Evolutionary conservation across 2,329 filamentous ascomycete species (phyloP).

Genomic region (Scopulariopsis brevicaulis): DNA sequence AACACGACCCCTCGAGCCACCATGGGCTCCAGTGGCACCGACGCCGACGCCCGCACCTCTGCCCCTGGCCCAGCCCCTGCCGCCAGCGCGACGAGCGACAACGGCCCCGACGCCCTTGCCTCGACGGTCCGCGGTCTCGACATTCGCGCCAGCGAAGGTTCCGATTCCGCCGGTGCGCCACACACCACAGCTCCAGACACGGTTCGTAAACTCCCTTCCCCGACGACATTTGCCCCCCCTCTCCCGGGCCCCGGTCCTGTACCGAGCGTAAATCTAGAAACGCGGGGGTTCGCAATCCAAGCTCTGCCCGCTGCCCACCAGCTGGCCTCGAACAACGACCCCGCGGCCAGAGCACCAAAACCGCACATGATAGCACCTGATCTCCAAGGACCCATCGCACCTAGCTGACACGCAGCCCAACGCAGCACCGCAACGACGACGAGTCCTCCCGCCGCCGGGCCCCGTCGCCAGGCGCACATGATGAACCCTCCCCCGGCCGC

Average conservation of each 20-base stretch:
- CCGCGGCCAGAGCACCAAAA: no score
- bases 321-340: no score
- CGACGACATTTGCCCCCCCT: neutral
- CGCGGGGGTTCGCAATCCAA: no score
- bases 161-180: neutral
- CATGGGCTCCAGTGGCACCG: slow-evolving; percentile 1
- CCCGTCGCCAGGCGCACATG: slow-evolving; percentile 2
- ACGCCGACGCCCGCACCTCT: neutral
- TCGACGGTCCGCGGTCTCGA: neutral
- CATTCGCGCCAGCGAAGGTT: neutral
- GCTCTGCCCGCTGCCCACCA: no score
- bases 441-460: neutral
- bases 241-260: no score
- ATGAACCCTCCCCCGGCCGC: neutral
- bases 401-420: no score
- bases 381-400: neutral
- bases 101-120: neutral
- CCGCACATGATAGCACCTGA: neutral
- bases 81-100: neutral
- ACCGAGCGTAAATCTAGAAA: no score
- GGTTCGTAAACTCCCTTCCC: neutral
- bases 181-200: neutral
- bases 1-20: neutral
- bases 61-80: neutral
- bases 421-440: neutral